A percentile compares a stretch with the other conserved stretches of the same genome.
Evolutionary conservation across 257 asterid genomes (phyloP).

Genomic region (Eucommia ulmoides): DNA sequence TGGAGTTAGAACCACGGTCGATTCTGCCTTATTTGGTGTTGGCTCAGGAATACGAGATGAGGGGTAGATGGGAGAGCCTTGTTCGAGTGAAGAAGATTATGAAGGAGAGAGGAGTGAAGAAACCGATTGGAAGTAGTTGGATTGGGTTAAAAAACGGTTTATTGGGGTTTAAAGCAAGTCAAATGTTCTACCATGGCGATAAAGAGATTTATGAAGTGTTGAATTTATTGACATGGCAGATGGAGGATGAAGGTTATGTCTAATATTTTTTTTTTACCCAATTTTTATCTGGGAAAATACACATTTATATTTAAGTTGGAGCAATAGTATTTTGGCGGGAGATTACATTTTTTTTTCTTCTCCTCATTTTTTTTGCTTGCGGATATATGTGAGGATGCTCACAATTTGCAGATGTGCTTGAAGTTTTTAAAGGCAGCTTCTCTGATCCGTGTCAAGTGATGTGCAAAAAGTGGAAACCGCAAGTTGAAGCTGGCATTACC

Average conservation of each 20-base stretch:
- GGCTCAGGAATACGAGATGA: conserved; percentile 33
- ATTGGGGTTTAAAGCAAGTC: conserved; percentile 28
- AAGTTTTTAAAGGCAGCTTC: no score
- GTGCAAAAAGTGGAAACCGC: no score
- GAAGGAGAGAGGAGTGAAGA: conserved; percentile 17
- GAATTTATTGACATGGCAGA: conserved; percentile 26
- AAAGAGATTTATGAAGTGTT: conserved; percentile 21
- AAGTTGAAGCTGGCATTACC: no score
- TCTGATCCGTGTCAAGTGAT: no score
- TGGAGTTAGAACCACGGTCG: conserved; percentile 34
- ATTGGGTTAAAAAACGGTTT: conserved; percentile 24
- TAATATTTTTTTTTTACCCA: no score
- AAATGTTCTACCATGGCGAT: conserved; percentile 19
- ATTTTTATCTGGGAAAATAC: no score
- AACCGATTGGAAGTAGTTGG: conserved; percentile 35
- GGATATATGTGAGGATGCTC: no score
- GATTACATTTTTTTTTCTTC: no score
- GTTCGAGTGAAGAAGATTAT: conserved; percentile 46
- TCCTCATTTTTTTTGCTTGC: no score
- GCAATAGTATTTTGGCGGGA: no score
- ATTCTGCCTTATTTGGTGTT: conserved; percentile 36
- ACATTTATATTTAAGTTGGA: no score
- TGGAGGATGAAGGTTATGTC: conserved; percentile 13
- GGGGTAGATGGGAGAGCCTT: conserved; percentile 63
- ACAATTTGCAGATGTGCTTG: no score